These are phyloP conservation scores for Lipomyces orientalis DNA, from an alignment of 805 yeast genomes.

Conservation along the genomic window DNA sequence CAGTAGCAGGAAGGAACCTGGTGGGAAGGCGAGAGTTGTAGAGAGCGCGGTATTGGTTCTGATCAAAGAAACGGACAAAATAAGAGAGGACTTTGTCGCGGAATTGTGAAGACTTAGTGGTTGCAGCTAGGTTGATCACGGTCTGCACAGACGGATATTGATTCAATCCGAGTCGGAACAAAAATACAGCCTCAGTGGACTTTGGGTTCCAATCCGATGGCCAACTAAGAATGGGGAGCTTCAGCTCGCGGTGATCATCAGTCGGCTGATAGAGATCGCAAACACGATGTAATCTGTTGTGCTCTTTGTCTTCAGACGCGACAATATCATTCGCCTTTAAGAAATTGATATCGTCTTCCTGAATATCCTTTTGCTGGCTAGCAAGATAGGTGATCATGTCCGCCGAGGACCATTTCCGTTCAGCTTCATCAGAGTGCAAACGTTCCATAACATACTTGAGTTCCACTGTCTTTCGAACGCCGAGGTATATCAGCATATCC, in stretches of 20 bases:
- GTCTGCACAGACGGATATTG: constrained; percentile 40
- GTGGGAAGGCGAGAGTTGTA: constrained; percentile 13
- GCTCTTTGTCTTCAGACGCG: constrained; percentile 32
- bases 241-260: constrained; percentile 38
- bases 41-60: constrained; percentile 36
- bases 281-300: constrained; percentile 36
- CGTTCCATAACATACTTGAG: constrained; percentile 47
- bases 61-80: constrained; percentile 40
- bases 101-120: constrained; percentile 14
- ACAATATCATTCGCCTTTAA: constrained; percentile 44
- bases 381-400: constrained; percentile 47
- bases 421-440: constrained; percentile 39
- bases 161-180: constrained; percentile 44
- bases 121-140: constrained; percentile 37
- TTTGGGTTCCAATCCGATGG: constrained; percentile 38
- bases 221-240: constrained; percentile 44
- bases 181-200: constrained; percentile 43
- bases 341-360: constrained; percentile 44
- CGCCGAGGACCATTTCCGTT: constrained; percentile 45
- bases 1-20: constrained; percentile 36
- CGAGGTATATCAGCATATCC: constrained; percentile 42
- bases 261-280: constrained; percentile 46
- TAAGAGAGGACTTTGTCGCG: constrained; percentile 42
- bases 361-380: constrained; percentile 41
- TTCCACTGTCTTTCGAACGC: constrained; percentile 49